A percentile compares a stretch with the other conserved stretches of the same genome.
Evolutionary conservation across 2,329 filamentous ascomycete species (phyloP).

Genomic region (Talaromyces sp.): DNA sequence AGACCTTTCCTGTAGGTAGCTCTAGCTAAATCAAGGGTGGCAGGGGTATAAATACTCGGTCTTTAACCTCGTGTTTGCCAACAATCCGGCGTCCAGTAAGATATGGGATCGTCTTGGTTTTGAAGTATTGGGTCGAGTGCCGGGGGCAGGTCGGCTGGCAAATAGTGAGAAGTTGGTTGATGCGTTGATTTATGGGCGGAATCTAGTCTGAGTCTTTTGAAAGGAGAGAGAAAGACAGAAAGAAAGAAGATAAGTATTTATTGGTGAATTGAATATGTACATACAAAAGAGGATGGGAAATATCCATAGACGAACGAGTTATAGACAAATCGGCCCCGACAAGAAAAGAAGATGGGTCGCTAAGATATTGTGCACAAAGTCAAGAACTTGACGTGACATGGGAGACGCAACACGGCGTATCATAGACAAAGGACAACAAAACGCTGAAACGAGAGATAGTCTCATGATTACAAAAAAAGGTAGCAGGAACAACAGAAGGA

Average conservation of each 20-base stretch:
- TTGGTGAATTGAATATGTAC: constrained; percentile 14
- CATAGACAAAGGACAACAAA: background rate
- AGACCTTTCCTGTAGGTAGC: background rate
- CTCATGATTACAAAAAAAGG: background rate
- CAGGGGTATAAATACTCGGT: constrained; percentile 42
- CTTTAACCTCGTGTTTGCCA: constrained; percentile 41
- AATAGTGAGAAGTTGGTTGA: constrained; percentile 38
- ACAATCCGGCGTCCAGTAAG: constrained; percentile 37
- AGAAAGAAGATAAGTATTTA: constrained; percentile 8
- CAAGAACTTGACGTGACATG: background rate
- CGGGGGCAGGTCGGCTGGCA: constrained; percentile 32
- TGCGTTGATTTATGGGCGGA: constrained; percentile 38
- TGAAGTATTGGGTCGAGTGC: constrained; percentile 36
- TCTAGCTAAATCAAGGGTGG: background rate
- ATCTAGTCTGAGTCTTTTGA: constrained; percentile 21
- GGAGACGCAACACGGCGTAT: background rate
- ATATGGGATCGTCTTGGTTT: constrained; percentile 41
- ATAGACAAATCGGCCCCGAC: background rate
- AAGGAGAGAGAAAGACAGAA: background rate
- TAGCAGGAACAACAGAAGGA: background rate
- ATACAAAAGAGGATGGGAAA: constrained; percentile 2
- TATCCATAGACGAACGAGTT: background rate
- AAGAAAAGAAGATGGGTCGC: background rate
- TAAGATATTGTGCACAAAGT: constrained; percentile 9
- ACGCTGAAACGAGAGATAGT: background rate